Percentiles rank a stretch among this genome's conserved stretches.
phyloP scores from a whole-genome alignment of 2,329 filamentous ascomycete genomes.

The Fragosphaeria purpurea region DNA sequence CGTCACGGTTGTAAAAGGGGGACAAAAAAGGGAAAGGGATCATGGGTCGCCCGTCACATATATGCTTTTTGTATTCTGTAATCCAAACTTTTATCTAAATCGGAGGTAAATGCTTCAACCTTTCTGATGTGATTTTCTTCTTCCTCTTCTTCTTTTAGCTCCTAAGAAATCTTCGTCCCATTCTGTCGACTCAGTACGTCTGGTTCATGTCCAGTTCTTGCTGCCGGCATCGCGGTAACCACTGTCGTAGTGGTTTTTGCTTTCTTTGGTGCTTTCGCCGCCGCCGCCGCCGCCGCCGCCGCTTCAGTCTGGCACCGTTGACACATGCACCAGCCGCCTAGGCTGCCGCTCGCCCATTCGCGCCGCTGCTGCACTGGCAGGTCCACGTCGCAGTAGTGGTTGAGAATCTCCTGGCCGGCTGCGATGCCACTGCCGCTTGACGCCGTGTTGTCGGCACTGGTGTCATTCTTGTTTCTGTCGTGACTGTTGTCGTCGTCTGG shows the following conservation, averaged over 20 bases:
- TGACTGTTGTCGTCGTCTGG: too few relatives aligned
- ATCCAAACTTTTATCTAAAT: too few relatives aligned
- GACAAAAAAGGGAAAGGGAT: too few relatives aligned
- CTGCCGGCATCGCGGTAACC: too few relatives aligned
- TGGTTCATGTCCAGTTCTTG: constrained; percentile 1
- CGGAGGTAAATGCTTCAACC: too few relatives aligned
- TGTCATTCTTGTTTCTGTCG: too few relatives aligned
- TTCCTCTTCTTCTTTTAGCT: background rate
- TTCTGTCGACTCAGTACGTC: background rate
- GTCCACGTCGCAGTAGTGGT: constrained; percentile 86
- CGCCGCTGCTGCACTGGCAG: constrained; percentile 69
- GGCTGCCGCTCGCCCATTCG: constrained; percentile 78
- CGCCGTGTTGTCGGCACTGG: too few relatives aligned
- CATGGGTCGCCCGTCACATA: too few relatives aligned
- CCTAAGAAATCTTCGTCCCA: background rate
- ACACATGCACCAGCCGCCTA: constrained; percentile 87
- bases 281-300: constrained; percentile 16
- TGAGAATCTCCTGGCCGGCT: constrained; percentile 75
- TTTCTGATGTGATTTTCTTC: background rate
- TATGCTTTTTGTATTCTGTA: too few relatives aligned
- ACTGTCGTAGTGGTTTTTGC: too few relatives aligned
- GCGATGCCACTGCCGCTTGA: constrained; percentile 49
- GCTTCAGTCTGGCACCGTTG: constrained; percentile 68
- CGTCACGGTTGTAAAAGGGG: too few relatives aligned
- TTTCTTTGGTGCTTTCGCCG: too few relatives aligned